Evolutionary conservation across 495 filamentous ascomycete species (phyloP).

Genomic region (Hypoxylon subgilvum): DNA sequence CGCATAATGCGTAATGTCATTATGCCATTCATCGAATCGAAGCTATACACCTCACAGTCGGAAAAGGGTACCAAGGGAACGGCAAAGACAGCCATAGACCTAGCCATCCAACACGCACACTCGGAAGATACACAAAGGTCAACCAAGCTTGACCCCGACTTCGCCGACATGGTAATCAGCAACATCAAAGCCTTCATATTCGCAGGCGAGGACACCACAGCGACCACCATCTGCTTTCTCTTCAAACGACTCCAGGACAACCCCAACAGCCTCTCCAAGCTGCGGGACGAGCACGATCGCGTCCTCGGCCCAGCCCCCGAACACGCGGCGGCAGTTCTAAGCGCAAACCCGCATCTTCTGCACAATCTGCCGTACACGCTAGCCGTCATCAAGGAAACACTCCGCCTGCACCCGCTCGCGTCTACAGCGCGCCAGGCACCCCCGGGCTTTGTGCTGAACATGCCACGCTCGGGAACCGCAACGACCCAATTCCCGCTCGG

Average conservation of each 20-base stretch:
- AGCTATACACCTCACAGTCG: not conserved
- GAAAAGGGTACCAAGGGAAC: not conserved
- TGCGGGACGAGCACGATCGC: constrained; percentile 52
- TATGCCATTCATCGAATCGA: not conserved
- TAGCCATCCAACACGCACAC: constrained; percentile 15
- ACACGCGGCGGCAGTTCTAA: constrained; percentile 8
- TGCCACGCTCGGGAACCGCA: not conserved
- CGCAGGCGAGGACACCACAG: constrained; percentile 50
- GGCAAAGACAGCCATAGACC: constrained; percentile 11
- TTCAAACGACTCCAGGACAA: not conserved
- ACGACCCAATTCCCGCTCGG: not conserved
- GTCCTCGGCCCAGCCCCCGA: constrained; percentile 31
- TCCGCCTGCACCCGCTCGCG: constrained; percentile 48
- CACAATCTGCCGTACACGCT: constrained; percentile 48
- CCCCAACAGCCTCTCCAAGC: constrained; percentile 23
- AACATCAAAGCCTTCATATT: constrained; percentile 45
- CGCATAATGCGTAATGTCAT: not conserved
- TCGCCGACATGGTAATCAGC: not conserved
- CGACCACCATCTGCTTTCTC: constrained; percentile 36
- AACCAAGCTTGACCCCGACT: not conserved
- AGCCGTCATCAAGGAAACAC: constrained; percentile 53
- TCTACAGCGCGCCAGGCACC: constrained; percentile 37
- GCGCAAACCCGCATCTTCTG: constrained; percentile 26
- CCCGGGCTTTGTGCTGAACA: not conserved
- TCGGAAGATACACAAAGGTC: not conserved